A percentile compares a stretch with the other conserved stretches of the same genome.
Evolutionary conservation across 257 asterid genomes (phyloP).

Genomic region (Solanum megistacrolobum): DNA sequence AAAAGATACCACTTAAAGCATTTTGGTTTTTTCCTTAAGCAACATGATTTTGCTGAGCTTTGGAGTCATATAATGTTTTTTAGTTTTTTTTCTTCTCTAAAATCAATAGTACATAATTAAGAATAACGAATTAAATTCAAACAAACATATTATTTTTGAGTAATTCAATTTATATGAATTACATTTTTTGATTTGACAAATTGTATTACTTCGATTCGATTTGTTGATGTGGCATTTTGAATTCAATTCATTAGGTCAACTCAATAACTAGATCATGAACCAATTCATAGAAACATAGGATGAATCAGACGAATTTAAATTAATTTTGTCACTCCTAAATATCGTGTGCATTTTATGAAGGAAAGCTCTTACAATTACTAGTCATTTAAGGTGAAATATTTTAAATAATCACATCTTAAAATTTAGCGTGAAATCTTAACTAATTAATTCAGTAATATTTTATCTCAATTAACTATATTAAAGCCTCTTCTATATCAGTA

Average conservation of each 20-base stretch:
- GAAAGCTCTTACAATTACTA: background rate
- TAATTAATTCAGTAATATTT: background rate
- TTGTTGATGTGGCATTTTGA: background rate
- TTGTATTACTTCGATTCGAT: background rate
- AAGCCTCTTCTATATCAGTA: background rate
- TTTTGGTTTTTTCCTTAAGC: background rate
- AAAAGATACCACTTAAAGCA: background rate
- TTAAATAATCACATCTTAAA: background rate
- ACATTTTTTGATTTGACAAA: background rate
- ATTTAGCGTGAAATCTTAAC: background rate
- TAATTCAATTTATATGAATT: background rate
- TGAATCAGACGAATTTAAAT: background rate
- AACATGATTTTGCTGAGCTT: background rate
- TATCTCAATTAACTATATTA: background rate
- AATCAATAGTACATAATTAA: background rate
- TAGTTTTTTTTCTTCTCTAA: background rate
- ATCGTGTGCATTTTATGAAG: background rate
- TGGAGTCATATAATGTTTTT: background rate
- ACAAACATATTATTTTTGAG: background rate
- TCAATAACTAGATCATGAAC: background rate
- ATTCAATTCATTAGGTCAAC: background rate
- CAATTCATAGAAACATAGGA: background rate
- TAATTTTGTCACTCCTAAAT: background rate
- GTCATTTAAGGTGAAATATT: background rate
- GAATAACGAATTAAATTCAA: background rate